Evolutionary conservation across 345 rosid genomes (phyloP), one percentile per base, ranked within the genome.

Genomic region (Viola odorata): DNA sequence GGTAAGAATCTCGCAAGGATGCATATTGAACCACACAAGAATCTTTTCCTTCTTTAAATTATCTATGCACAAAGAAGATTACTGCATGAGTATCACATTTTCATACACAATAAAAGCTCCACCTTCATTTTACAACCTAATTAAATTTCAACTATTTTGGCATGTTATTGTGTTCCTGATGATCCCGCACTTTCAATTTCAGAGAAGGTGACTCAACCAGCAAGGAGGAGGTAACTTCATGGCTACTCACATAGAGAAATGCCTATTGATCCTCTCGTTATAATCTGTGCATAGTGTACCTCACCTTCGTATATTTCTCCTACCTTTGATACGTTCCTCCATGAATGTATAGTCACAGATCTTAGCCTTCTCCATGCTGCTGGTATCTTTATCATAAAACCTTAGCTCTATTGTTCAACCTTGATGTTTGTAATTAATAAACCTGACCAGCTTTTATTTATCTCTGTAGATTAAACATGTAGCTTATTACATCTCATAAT

Each of bases 1-100:
- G 71, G 75, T 72, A 72, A 70, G 69, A 64, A 55, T 37, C 32
- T 41, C 13, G 4, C 13, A 11, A 47, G 50, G 3, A 47, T 47
- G 11, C 13, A 11, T 47, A 47, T 13, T 47, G 32, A 23, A 2
- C 32, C 32, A 23, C 32, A 7, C n/a, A 10, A 11, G 13, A 47
- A 47, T 47, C n/a, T 13, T 10, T 47, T 10, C n/a, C 50, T 10
- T 13, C n/a, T 15, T 12, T 0, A 5, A 47, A 13, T 15, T 47
- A 23, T 23, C 32, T 23, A 23, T 23, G 32, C 32, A 23, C 32
- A 23, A n/a, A n/a, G n/a, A n/a, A n/a, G n/a, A n/a, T n/a, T n/a
- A n/a, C n/a, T n/a, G n/a, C n/a, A n/a, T n/a, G n/a, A n/a, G n/a
- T n/a, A n/a, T n/a, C n/a, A n/a, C n/a, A n/a, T n/a, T n/a, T n/a